phyloP scores from a whole-genome alignment of 73 alveolate genomes.

The Paramecium pentaurelia region DNA sequence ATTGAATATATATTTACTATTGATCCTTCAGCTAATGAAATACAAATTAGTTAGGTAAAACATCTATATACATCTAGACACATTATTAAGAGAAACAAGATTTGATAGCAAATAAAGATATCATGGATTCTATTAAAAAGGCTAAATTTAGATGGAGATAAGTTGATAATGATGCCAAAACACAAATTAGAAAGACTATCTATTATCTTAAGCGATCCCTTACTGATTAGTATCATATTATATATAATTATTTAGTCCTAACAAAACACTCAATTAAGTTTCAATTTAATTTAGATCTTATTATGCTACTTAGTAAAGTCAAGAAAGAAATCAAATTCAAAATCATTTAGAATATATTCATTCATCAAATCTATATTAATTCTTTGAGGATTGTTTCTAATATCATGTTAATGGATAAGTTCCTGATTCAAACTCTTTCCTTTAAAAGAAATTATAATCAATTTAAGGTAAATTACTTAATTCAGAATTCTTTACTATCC shows the following conservation, averaged over 20 bases:
- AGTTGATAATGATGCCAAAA: slow-evolving; percentile 13
- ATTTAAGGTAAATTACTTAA: not conserved
- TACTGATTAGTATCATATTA: not conserved
- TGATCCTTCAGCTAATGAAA: not conserved
- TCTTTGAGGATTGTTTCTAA: not conserved
- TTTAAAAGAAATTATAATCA: not conserved
- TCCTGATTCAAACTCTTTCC: not conserved
- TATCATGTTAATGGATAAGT: not conserved
- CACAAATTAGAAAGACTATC: not conserved
- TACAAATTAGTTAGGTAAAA: not conserved
- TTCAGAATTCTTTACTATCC: not conserved
- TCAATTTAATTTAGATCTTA: not conserved
- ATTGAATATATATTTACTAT: not conserved
- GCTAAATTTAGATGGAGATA: not conserved
- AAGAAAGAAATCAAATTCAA: not conserved
- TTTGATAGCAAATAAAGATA: not conserved
- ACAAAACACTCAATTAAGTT: not conserved
- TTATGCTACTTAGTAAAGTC: not conserved
- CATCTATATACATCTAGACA: not conserved
- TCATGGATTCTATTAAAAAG: not conserved
- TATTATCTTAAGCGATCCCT: not conserved
- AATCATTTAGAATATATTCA: not conserved
- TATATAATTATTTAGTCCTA: not conserved
- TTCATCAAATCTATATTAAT: not conserved
- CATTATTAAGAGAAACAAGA: not conserved